These are phyloP conservation scores for Cyphellophora europaea DNA, from an alignment of 2,329 filamentous ascomycete genomes.

Conservation along the genomic window DNA sequence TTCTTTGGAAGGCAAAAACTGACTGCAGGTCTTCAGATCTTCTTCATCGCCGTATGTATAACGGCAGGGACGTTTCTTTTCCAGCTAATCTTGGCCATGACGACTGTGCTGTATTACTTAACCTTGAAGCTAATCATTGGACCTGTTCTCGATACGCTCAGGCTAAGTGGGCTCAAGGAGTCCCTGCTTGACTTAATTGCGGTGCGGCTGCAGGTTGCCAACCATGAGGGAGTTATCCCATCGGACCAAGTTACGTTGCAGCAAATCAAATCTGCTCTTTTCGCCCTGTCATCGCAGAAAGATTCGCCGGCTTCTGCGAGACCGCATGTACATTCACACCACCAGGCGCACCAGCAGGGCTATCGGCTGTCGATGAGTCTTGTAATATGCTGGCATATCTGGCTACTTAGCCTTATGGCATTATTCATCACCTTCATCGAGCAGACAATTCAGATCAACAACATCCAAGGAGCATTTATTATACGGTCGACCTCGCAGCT, in stretches of 20 bases:
- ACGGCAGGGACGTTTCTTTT: neutral
- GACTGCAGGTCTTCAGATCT: neutral
- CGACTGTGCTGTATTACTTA: neutral
- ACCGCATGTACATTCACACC: neutral
- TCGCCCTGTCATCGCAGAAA: neutral
- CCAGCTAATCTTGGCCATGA: neutral
- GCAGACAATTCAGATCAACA: neutral
- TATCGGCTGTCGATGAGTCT: neutral
- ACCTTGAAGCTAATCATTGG: neutral
- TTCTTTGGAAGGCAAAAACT: neutral
- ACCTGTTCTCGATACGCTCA: neutral
- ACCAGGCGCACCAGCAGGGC: neutral
- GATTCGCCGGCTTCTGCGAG: neutral
- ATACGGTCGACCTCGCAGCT: neutral
- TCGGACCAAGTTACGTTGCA: neutral
- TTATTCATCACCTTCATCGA: slow-evolving; percentile 1
- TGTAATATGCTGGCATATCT: neutral
- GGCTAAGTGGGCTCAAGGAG: neutral
- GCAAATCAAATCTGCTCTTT: neutral
- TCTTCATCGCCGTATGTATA: neutral
- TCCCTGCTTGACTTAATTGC: neutral
- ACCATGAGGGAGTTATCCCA: neutral
- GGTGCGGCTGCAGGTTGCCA: neutral
- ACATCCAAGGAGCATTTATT: neutral
- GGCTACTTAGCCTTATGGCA: neutral